Percentiles rank a stretch among this genome's conserved stretches.
Evolutionary conservation across 202 grass and related monocot species (phyloP).

Genomic region (Elaeis oleifera): DNA sequence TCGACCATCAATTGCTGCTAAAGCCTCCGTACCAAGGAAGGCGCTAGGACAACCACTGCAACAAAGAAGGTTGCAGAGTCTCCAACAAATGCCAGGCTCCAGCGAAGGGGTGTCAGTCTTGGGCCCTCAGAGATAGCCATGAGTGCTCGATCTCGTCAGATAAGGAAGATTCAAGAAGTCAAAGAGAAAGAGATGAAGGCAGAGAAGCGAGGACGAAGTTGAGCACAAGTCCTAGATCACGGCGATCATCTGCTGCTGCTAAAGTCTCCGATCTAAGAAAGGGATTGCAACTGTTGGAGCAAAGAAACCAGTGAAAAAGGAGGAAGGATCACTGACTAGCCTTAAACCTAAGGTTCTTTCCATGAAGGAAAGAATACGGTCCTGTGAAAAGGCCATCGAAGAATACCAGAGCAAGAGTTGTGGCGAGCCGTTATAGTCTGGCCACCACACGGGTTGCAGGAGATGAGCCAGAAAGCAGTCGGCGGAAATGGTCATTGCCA

Average conservation of each 20-base stretch:
- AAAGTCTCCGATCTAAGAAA: conserved; percentile 30
- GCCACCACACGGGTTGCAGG: conserved; percentile 20
- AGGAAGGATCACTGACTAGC: not conserved
- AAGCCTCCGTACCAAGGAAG: not conserved
- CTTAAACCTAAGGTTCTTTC: conserved; percentile 18
- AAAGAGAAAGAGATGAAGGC: conserved; percentile 14
- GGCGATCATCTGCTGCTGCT: conserved; percentile 40
- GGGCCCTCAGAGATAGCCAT: conserved; percentile 3
- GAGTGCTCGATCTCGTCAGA: not conserved
- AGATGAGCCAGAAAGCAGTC: conserved; percentile 18
- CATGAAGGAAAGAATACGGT: conserved; percentile 5
- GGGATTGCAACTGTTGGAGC: conserved; percentile 14
- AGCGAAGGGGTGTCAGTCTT: conserved; percentile 7
- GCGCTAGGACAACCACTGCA: too few species aligned
- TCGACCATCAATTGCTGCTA: not conserved
- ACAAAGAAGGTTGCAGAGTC: not conserved
- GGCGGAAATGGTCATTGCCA: conserved; percentile 36
- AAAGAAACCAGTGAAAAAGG: conserved; percentile 27
- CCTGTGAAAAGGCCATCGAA: conserved; percentile 40
- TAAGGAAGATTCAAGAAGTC: conserved; percentile 5
- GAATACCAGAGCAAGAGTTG: conserved; percentile 41
- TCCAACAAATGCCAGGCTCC: not conserved
- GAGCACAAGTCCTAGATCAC: conserved; percentile 50
- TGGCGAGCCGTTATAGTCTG: conserved; percentile 83
- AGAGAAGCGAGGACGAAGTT: conserved; percentile 32